A percentile compares a stretch with the other conserved stretches of the same genome.
Conservation (phyloP, 352 stramenopile species). For the Synura sp. region DNA sequence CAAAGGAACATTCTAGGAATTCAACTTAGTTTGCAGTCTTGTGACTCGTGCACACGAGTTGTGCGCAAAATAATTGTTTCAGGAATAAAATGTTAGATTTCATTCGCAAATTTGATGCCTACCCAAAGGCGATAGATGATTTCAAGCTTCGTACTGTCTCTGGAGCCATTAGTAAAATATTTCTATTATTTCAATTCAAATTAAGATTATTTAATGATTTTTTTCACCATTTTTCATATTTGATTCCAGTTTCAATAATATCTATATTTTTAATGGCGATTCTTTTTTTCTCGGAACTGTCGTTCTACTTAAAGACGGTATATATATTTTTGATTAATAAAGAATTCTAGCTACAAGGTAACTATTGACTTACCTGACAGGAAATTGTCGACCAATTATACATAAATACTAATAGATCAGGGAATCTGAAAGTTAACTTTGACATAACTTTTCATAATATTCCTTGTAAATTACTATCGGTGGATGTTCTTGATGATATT, state of each 20-base stretch:
- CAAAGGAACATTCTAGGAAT: too few relatives aligned
- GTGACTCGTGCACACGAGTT: too few relatives aligned
- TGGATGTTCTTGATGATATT: slow-evolving; percentile 65
- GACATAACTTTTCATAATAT: slow-evolving; percentile 60
- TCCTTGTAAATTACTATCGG: slow-evolving; percentile 58
- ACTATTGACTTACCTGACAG: not conserved
- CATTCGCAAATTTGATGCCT: too few relatives aligned
- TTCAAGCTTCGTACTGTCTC: slow-evolving; percentile 41
- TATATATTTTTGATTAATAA: not conserved
- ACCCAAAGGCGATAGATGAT: slow-evolving; percentile 44
- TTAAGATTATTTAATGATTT: not conserved
- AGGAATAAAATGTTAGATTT: too few relatives aligned
- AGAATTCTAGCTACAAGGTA: not conserved
- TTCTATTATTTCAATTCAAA: slow-evolving; percentile 7
- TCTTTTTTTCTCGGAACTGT: slow-evolving; percentile 38
- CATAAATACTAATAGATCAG: slow-evolving; percentile 58
- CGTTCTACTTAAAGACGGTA: slow-evolving; percentile 41
- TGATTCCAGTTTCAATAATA: slow-evolving; percentile 36
- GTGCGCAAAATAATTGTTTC: too few relatives aligned
- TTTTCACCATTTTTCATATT: not conserved
- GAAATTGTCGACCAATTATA: slow-evolving; percentile 49
- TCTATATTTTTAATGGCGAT: slow-evolving; percentile 40
- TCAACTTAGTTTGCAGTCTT: too few relatives aligned
- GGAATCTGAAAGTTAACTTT: slow-evolving; percentile 61
- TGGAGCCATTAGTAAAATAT: slow-evolving; percentile 30